These are phyloP conservation scores for Sorghum bicolor DNA, from an alignment of 176 grass and related monocot species.

Conservation along the genomic window DNA sequence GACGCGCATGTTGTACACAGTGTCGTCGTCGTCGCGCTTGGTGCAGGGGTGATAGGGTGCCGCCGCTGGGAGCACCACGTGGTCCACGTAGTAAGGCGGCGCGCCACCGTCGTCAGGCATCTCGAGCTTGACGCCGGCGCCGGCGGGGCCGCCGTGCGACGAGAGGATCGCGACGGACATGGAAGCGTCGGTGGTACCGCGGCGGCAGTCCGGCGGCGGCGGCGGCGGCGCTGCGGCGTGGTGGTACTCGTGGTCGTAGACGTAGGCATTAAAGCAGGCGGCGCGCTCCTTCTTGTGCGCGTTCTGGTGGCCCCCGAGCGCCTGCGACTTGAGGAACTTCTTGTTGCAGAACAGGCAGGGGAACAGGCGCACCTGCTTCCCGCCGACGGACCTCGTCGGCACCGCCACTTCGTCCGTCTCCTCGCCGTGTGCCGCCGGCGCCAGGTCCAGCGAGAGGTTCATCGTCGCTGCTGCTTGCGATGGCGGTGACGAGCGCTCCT, in stretches of 20 bases:
- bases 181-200: neutral
- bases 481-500: neutral
- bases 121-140: neutral
- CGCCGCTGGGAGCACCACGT: neutral
- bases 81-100: neutral
- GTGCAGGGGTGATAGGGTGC: neutral
- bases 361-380: conserved; percentile 60
- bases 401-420: neutral
- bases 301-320: conserved; percentile 88
- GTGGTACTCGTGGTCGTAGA: neutral
- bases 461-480: neutral
- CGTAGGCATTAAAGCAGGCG: neutral
- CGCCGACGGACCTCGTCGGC: conserved; percentile 18
- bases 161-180: neutral
- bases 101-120: neutral
- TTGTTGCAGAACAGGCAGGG: conserved; percentile 72
- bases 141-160: neutral
- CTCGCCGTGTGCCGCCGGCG: neutral
- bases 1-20: neutral
- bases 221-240: neutral
- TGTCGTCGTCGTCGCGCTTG: neutral
- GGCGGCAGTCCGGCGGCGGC: neutral
- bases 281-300: conserved; percentile 88
- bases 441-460: conserved; percentile 40
- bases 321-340: conserved; percentile 82